These are phyloP conservation scores for Fusarium hainanense DNA, from an alignment of 2,329 filamentous ascomycete genomes.

Conservation along the genomic window DNA sequence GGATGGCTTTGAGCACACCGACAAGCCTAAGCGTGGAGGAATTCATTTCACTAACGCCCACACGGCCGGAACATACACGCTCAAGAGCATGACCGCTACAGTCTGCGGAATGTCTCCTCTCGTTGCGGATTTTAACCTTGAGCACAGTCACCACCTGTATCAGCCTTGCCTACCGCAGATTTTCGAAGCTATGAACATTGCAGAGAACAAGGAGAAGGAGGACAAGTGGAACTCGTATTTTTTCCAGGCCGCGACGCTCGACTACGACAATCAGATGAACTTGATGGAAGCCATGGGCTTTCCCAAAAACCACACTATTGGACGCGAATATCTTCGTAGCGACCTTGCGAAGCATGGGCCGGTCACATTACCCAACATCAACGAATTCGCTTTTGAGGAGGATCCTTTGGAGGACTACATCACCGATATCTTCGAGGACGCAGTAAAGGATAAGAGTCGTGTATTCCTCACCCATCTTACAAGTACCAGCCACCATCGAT, in stretches of 20 bases:
- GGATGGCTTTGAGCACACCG: slow-evolving; percentile 48
- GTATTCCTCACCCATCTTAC: slow-evolving; percentile 52
- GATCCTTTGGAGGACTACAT: slow-evolving; percentile 49
- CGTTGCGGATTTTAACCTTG: slow-evolving; percentile 56
- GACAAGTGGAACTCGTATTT: slow-evolving; percentile 50
- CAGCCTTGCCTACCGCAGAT: slow-evolving; percentile 58
- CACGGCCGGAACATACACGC: slow-evolving; percentile 57
- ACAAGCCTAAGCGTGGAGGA: slow-evolving; percentile 49
- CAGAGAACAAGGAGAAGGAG: slow-evolving; percentile 29
- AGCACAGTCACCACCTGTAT: slow-evolving; percentile 56
- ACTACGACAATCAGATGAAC: slow-evolving; percentile 50
- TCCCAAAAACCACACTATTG: slow-evolving; percentile 40
- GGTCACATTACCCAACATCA: slow-evolving; percentile 48
- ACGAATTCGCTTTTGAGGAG: slow-evolving; percentile 52
- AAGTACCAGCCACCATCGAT: slow-evolving; percentile 52
- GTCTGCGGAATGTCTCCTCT: slow-evolving; percentile 57
- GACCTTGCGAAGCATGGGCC: slow-evolving; percentile 47
- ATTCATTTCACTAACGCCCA: slow-evolving; percentile 55
- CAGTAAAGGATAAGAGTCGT: slow-evolving; percentile 47
- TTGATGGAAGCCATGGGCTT: slow-evolving; percentile 50
- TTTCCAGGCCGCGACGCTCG: slow-evolving; percentile 50
- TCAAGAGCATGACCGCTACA: slow-evolving; percentile 56
- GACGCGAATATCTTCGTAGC: slow-evolving; percentile 47
- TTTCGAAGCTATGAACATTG: slow-evolving; percentile 49
- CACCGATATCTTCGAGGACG: slow-evolving; percentile 47